Evolutionary conservation across 805 yeast species (phyloP).

Genomic region (Ogataea haglerorum): DNA sequence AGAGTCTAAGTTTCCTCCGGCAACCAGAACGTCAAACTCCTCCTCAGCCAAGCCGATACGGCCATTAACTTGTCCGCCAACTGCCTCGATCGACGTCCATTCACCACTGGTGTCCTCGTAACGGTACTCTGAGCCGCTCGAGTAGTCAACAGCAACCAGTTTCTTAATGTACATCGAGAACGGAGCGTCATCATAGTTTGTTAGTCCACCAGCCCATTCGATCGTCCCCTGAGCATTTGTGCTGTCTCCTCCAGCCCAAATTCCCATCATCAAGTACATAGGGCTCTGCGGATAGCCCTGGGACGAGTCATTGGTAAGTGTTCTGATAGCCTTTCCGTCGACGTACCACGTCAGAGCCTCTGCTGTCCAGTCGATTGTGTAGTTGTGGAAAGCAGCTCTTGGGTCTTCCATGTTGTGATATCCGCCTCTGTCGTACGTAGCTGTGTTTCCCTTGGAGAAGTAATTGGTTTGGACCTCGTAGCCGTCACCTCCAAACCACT

Average conservation of each 20-base stretch:
- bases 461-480: conserved; percentile 73
- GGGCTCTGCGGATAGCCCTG: conserved; percentile 92
- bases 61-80: conserved; percentile 60
- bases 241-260: conserved; percentile 84
- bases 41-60: conserved; percentile 44
- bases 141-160: conserved; percentile 64
- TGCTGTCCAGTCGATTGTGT: conserved; percentile 81
- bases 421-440: conserved; percentile 77
- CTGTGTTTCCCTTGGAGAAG: conserved; percentile 76
- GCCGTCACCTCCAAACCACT: conserved; percentile 80
- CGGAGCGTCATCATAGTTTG: conserved; percentile 65
- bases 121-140: conserved; percentile 56
- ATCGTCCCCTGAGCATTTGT: conserved; percentile 63
- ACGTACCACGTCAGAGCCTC: conserved; percentile 64
- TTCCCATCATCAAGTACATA: conserved; percentile 64
- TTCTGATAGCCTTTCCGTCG: conserved; percentile 69
- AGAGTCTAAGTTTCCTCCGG: conserved; percentile 22
- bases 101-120: conserved; percentile 55
- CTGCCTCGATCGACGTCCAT: conserved; percentile 57
- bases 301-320: conserved; percentile 48
- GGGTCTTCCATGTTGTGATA: conserved; percentile 62
- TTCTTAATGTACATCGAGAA: conserved; percentile 62
- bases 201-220: conserved; percentile 78
- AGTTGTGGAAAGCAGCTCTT: conserved; percentile 61
- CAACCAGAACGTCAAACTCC: conserved; percentile 39